These are phyloP conservation scores for Pseudonitzschia pungens DNA, from an alignment of 108 stramenopile genomes.

Conservation along the genomic window DNA sequence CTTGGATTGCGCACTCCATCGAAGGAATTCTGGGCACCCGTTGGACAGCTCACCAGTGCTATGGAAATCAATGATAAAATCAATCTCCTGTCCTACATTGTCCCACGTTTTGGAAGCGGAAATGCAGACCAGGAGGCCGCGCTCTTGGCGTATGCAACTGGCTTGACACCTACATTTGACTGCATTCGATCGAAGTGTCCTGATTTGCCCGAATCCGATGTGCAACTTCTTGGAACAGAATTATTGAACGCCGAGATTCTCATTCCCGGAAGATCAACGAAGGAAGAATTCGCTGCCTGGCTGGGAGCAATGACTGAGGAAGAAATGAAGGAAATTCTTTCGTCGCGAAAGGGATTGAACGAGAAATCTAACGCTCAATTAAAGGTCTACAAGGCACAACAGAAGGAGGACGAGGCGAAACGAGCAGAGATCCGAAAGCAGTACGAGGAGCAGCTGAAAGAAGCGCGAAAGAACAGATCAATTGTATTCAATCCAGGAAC, in stretches of 20 bases:
- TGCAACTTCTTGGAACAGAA: constrained; percentile 79
- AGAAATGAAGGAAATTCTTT: constrained; percentile 68
- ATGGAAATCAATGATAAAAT: constrained; percentile 88
- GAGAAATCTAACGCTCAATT: constrained; percentile 53
- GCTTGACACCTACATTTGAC: constrained; percentile 68
- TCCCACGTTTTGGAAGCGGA: constrained; percentile 78
- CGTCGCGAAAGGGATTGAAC: constrained; percentile 64
- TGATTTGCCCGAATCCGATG: constrained; percentile 60
- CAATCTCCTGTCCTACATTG: constrained; percentile 79
- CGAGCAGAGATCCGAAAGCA: constrained; percentile 51
- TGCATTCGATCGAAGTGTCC: constrained; percentile 71
- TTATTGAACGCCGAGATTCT: constrained; percentile 75
- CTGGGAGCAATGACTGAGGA: constrained; percentile 63
- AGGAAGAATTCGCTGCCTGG: constrained; percentile 83
- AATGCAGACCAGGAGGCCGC: constrained; percentile 72
- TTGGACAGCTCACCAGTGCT: constrained; percentile 77
- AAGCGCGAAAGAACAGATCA: constrained; percentile 65
- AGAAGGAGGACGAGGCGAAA: constrained; percentile 39
- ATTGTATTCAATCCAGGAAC: constrained; percentile 73
- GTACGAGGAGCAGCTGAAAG: constrained; percentile 59
- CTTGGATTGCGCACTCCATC: constrained; percentile 82
- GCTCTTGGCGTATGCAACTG: constrained; percentile 65
- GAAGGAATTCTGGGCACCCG: constrained; percentile 82
- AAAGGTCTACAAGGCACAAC: constrained; percentile 42
- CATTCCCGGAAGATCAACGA: constrained; percentile 54